Base-by-base conservation (phyloP, 1,284 basidiomycete genomes). In the Dichomitus squalens region DNA sequence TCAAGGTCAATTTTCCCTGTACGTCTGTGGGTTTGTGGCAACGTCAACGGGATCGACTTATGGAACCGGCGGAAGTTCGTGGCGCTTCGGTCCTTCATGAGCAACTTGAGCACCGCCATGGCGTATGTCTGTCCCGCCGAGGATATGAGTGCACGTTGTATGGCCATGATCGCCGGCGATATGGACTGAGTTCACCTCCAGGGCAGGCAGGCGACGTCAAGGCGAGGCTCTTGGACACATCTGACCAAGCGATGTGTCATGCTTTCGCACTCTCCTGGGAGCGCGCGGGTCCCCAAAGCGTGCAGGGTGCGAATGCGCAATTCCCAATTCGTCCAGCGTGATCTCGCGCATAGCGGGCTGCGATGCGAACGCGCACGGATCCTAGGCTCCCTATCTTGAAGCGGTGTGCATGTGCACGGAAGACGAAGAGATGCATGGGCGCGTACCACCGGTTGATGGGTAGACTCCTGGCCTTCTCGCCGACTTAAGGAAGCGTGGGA, bases 191-290 rank as follows among this genome's bases (percentile, higher is more conserved):
- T 50, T 31, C 39, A 41, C 31, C 40, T 38, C 48, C 48, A 44
- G 49, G 21, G 33, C 44, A 36, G 14, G 40, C 12, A 50, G 40
- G 34, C 48, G 48, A 50, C 49, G 53, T 55, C 47, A 55, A 23
- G 21, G 47, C 29, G 47, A 49, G 47, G 34, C 39, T 49, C 38
- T 49, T 46, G 41, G 54, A 50, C 49, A 55, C 54, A 51, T 36
- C 33, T 50, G 48, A 52, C 49, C 35, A n/a, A 21, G 29, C 18
- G 43, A 29, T 51, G 49, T 56, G 55, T 52, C 55, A 48, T 48
- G 55, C 18, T 31, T 52, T 56, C 55, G 55, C 55, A 56, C 49
- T 48, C 35, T 40, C 39, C 40, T 56, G 55, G 44, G 55, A 56
- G 49, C 36, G 49, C n/a, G n/a, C 18, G 33, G 39, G 14, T 29